Evolutionary conservation across 352 stramenopile genomes (phyloP), one percentile per base, ranked within the genome.

Genomic region (Phytophthora cactorum): DNA sequence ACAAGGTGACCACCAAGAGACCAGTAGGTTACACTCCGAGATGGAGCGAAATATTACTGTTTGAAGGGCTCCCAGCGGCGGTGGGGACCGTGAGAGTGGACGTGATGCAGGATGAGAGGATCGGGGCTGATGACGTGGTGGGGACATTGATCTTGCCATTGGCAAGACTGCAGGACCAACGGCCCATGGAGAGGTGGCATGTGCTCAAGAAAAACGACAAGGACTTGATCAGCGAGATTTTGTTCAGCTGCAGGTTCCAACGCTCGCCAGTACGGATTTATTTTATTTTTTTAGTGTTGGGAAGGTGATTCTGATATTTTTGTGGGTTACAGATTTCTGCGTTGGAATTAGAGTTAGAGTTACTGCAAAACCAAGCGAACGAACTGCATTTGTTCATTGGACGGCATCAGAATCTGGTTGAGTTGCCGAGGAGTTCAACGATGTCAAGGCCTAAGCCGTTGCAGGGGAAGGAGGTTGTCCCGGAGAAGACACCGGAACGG

Each of bases 41-140:
- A 44, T 91, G 82, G 82, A 76, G 75, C 44, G 80, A 89, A 31
- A 43, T 51, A 11, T 22, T 91, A 12, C 50, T 71, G 41, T 89
- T 91, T 57, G 53, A 83, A 36, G 74, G 71, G 0, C 72, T 91
- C 5, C 65, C 74, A 15, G 74, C 78, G 15, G 72, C 84, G 5
- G 67, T 81, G 22, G 80, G 78, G 22, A 67, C 68, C 14, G 12
- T 91, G 2, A 55, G 70, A 28, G 34, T 88, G 8, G 82, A 91
- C 15, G 64, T 91, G 6, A 78, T 91, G 77, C 82, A 91, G 59
- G 80, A 89, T 47, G 82, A 91, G 45, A 67, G 66, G 63, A 74
- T 91, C 44, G 80, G 80, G 3, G 63, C 71, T 0, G 80, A 91
- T 50, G 60, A 78, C 7, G 25, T 82, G 1, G 62, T 89, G 25